phyloP scores from a whole-genome alignment of 768 basidiomycete genomes.

The Suillus decipiens region DNA sequence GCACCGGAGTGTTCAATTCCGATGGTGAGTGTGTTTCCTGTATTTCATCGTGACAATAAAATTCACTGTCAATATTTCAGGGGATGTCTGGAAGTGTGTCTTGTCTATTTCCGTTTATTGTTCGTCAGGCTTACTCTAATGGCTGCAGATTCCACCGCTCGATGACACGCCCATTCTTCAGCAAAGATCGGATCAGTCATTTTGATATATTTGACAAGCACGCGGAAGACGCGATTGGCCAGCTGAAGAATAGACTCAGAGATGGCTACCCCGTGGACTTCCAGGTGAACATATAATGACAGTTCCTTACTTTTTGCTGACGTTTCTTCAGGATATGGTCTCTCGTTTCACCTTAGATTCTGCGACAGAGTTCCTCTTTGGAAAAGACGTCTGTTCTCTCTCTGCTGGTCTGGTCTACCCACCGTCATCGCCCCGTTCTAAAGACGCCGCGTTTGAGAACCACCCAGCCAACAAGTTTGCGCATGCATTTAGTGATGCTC shows the following conservation, averaged over 20 bases:
- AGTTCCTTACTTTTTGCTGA: constrained; percentile 10
- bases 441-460: constrained; percentile 24
- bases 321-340: constrained; percentile 33
- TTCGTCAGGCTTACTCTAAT: neutral
- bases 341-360: constrained; percentile 57
- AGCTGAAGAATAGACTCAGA: constrained; percentile 33
- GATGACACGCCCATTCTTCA: constrained; percentile 47
- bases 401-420: constrained; percentile 41
- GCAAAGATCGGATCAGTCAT: constrained; percentile 38
- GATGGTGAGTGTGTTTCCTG: constrained; percentile 29
- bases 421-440: constrained; percentile 22
- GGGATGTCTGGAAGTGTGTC: constrained; percentile 41
- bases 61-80: constrained; percentile 15
- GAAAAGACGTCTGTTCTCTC: constrained; percentile 39
- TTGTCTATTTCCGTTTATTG: neutral
- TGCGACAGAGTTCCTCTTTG: constrained; percentile 58
- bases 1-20: constrained; percentile 44
- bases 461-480: constrained; percentile 40
- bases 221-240: constrained; percentile 33
- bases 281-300: constrained; percentile 28
- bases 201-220: constrained; percentile 44
- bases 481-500: constrained; percentile 41
- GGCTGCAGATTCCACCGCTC: constrained; percentile 39
- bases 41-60: neutral
- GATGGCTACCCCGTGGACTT: constrained; percentile 44